A percentile compares a stretch with the other conserved stretches of the same genome.
phyloP scores from a whole-genome alignment of 495 filamentous ascomycete genomes.

The Opeltia flavorubescens region DNA sequence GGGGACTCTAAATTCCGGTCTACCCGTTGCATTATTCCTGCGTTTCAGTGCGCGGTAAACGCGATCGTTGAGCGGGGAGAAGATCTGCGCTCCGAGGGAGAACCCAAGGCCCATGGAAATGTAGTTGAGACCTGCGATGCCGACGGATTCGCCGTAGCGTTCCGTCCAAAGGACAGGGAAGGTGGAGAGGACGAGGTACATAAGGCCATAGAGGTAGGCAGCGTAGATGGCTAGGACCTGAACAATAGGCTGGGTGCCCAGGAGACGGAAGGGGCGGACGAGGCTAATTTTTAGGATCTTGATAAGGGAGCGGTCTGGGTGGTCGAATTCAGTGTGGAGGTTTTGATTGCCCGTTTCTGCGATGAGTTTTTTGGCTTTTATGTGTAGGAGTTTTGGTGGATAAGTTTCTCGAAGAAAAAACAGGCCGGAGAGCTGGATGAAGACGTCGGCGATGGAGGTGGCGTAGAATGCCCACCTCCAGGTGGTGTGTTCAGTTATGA shows the following conservation, averaged over 20 bases:
- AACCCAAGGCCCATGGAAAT: conserved; percentile 59
- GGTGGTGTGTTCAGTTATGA: conserved; percentile 51
- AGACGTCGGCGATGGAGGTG: conserved; percentile 44
- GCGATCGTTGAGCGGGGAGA: conserved; percentile 47
- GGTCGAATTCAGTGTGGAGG: conserved; percentile 51
- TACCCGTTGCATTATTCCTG: conserved; percentile 39
- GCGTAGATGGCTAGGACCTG: conserved; percentile 47
- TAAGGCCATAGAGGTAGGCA: conserved; percentile 57
- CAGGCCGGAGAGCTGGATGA: conserved; percentile 49
- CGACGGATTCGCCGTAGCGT: conserved; percentile 45
- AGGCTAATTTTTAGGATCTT: conserved; percentile 30
- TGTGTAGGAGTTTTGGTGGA: conserved; percentile 42
- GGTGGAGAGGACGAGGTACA: conserved; percentile 58
- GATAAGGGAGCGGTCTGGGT: conserved; percentile 28
- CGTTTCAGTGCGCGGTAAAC: conserved; percentile 50
- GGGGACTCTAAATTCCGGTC: conserved; percentile 56
- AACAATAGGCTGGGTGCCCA: conserved; percentile 45
- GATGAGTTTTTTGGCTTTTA: conserved; percentile 41
- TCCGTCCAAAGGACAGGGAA: conserved; percentile 50
- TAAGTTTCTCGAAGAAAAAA: conserved; percentile 63
- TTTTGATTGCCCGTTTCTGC: conserved; percentile 48
- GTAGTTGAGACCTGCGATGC: conserved; percentile 54
- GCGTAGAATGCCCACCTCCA: conserved; percentile 62
- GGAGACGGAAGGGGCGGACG: conserved; percentile 41
- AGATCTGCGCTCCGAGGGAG: conserved; percentile 48